These are phyloP conservation scores for Glaciozyma antarctica DNA, from an alignment of 768 basidiomycete genomes.

Conservation along the genomic window DNA sequence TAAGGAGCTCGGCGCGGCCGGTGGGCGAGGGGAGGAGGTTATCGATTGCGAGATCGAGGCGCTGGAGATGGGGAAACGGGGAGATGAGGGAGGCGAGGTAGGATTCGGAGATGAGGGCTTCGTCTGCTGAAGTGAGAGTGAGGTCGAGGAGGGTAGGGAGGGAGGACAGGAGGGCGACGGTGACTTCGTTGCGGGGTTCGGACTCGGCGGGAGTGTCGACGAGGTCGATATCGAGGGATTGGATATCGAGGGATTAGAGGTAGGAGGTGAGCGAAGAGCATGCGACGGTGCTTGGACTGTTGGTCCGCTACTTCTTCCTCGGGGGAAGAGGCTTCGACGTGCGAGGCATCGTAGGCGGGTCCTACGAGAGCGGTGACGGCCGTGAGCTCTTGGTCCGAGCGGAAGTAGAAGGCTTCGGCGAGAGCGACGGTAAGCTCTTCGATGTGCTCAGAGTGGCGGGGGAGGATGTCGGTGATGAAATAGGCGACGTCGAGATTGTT, in stretches of 20 bases:
- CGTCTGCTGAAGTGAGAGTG: neutral
- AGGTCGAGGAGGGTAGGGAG: neutral
- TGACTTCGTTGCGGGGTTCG: neutral
- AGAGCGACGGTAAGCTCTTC: neutral
- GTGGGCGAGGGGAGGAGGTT: neutral
- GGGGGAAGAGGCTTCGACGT: neutral
- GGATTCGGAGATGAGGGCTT: neutral
- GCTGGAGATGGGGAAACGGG: neutral
- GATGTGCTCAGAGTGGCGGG: slow-evolving; percentile 7
- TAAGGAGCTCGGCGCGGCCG: neutral
- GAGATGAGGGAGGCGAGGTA: neutral
- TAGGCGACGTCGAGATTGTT: neutral
- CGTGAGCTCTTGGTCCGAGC: neutral
- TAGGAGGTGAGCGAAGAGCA: neutral
- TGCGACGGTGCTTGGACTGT: neutral
- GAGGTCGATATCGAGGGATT: slow-evolving; percentile 1
- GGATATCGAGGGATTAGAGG: neutral
- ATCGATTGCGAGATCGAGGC: slow-evolving; percentile 2
- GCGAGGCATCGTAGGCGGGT: neutral
- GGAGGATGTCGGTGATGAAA: slow-evolving; percentile 8
- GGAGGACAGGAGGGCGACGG: neutral
- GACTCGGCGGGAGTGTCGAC: neutral
- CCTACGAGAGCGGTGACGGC: neutral
- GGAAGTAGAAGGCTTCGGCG: neutral
- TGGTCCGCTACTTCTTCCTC: neutral